Percentiles rank a stretch among this genome's conserved stretches.
These are phyloP conservation scores for Nemania sp. DNA, from an alignment of 2,329 filamentous ascomycete genomes.

Conservation along the genomic window DNA sequence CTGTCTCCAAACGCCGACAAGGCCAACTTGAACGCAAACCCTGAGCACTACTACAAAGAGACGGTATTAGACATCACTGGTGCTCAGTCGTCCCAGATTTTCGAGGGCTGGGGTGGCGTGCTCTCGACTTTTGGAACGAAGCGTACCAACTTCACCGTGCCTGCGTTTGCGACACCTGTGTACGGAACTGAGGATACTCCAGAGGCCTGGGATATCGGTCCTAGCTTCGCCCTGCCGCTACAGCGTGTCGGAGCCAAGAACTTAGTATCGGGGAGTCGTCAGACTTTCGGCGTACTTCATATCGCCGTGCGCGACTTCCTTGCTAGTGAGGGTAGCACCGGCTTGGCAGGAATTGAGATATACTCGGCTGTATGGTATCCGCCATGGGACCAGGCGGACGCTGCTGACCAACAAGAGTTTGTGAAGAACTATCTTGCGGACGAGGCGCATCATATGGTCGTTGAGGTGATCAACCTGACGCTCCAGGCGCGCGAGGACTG, in stretches of 20 bases:
- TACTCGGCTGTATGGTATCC: slow-evolving; percentile 29
- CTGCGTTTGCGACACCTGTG: slow-evolving; percentile 18
- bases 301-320: slow-evolving; percentile 27
- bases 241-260: slow-evolving; percentile 24
- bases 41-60: slow-evolving; percentile 27
- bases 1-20: slow-evolving; percentile 18
- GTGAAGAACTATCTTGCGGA: slow-evolving; percentile 19
- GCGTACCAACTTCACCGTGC: slow-evolving; percentile 27
- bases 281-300: slow-evolving; percentile 25
- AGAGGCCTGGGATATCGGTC: slow-evolving; percentile 14
- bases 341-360: slow-evolving; percentile 22
- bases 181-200: slow-evolving; percentile 24
- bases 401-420: slow-evolving; percentile 12
- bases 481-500: slow-evolving; percentile 24
- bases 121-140: slow-evolving; percentile 20
- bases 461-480: slow-evolving; percentile 29
- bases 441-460: slow-evolving; percentile 30
- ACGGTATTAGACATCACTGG: slow-evolving; percentile 10
- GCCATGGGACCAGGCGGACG: slow-evolving; percentile 20
- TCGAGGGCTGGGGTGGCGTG: slow-evolving; percentile 28
- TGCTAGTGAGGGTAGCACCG: slow-evolving; percentile 13
- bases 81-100: slow-evolving; percentile 16
- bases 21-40: slow-evolving; percentile 23
- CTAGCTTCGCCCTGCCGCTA: slow-evolving; percentile 14
- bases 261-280: slow-evolving; percentile 5